Conservation (phyloP, 148 eudicot genomes). For the Chenopodium quinoa region DNA sequence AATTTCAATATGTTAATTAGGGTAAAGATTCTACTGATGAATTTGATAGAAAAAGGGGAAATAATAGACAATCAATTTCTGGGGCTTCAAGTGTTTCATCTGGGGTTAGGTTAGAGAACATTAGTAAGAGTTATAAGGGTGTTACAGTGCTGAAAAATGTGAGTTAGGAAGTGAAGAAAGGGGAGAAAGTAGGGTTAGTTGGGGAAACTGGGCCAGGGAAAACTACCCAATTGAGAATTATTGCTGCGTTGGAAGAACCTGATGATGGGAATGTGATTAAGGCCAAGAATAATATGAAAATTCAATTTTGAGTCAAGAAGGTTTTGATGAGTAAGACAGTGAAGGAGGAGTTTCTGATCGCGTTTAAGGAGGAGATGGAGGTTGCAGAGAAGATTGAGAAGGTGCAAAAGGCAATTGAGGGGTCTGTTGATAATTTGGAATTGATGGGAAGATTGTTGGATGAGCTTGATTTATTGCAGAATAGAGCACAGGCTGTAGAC, state of each 20-base stretch:
- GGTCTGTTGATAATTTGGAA: conserved; percentile 81
- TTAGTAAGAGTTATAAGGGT: conserved; percentile 76
- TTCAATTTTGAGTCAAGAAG: conserved; percentile 92
- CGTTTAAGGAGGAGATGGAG: conserved; percentile 91
- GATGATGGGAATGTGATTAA: conserved; percentile 91
- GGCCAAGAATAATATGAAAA: conserved; percentile 78
- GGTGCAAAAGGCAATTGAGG: conserved; percentile 90
- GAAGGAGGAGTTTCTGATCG: conserved; percentile 84
- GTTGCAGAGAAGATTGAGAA: conserved; percentile 70
- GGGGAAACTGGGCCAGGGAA: conserved; percentile 98
- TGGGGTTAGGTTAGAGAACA: conserved; percentile 81
- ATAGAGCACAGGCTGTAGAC: conserved; percentile 72
- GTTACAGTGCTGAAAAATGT: conserved; percentile 76
- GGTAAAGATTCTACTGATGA: conserved; percentile 25
- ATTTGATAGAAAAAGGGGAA: conserved; percentile 34
- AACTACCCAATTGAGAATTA: conserved; percentile 89
- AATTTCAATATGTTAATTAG: background rate
- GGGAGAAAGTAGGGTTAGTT: conserved; percentile 92
- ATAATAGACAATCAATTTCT: conserved; percentile 40
- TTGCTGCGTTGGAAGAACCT: conserved; percentile 81
- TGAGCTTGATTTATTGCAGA: conserved; percentile 65
- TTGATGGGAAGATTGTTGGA: conserved; percentile 96
- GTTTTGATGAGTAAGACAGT: conserved; percentile 73
- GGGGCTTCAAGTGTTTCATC: conserved; percentile 92
- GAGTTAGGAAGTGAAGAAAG: conserved; percentile 92